phyloP scores from a whole-genome alignment of 1,284 basidiomycete genomes.

The Porodaedalea pini region DNA sequence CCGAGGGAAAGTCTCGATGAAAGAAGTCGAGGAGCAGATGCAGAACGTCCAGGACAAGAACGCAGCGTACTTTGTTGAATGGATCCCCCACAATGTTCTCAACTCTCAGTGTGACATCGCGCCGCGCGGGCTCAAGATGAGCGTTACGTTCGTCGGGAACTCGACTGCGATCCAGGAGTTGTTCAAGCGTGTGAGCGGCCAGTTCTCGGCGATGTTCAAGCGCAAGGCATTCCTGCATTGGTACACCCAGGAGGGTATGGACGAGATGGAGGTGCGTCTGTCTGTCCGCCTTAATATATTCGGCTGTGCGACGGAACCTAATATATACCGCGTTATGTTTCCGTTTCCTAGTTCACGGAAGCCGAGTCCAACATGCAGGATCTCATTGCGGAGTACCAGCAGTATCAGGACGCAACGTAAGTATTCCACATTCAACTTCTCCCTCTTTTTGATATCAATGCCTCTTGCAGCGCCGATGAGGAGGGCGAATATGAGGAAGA shows the following conservation, averaged over 20 bases:
- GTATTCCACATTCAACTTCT: slow-evolving; percentile 30
- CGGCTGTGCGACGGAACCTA: too few relatives aligned
- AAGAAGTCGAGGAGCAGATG: slow-evolving; percentile 98
- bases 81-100: slow-evolving; percentile 97
- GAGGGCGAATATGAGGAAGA: slow-evolving; percentile 62
- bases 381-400: slow-evolving; percentile 90
- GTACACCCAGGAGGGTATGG: slow-evolving; percentile 99
- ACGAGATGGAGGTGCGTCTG: slow-evolving; percentile 84
- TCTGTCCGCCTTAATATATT: background rate
- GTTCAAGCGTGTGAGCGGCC: slow-evolving; percentile 95
- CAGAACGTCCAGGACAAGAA: slow-evolving; percentile 97
- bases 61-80: slow-evolving; percentile 97
- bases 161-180: slow-evolving; percentile 95
- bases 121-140: slow-evolving; percentile 91
- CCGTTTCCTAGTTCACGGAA: slow-evolving; percentile 71
- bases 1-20: slow-evolving; percentile 98
- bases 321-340: too few relatives aligned
- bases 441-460: background rate
- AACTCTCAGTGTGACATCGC: slow-evolving; percentile 96
- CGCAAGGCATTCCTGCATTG: slow-evolving; percentile 99
- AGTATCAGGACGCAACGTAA: slow-evolving; percentile 93
- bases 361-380: slow-evolving; percentile 97
- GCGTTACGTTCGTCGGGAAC: slow-evolving; percentile 96
- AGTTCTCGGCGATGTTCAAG: slow-evolving; percentile 99
- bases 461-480: slow-evolving; percentile 60